Percentiles rank a stretch among this genome's conserved stretches.
Evolutionary conservation across 306 rosid species (phyloP).

Genomic region (Macrotyloma uniflorum): DNA sequence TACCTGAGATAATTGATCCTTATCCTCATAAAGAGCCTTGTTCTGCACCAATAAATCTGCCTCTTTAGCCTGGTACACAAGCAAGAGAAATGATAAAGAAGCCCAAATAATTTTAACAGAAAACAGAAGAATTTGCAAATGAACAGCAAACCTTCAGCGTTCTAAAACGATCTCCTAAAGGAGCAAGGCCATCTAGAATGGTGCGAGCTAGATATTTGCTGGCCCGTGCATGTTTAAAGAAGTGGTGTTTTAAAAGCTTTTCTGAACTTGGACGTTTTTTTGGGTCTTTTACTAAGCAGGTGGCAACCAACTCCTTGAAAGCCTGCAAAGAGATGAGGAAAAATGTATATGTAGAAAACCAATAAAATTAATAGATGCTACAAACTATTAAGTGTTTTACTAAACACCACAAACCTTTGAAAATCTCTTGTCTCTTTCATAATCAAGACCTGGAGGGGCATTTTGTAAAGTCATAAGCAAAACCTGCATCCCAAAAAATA

Average conservation of each 20-base stretch:
- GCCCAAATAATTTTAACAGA: conserved; percentile 18
- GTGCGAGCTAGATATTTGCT: conserved; percentile 65
- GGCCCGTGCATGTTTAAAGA: conserved; percentile 80
- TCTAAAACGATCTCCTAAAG: conserved; percentile 90
- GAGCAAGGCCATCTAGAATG: conserved; percentile 81
- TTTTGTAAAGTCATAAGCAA: conserved; percentile 95
- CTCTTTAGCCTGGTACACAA: conserved; percentile 72
- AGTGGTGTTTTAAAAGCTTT: conserved; percentile 88
- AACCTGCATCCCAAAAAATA: conserved; percentile 66
- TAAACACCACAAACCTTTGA: conserved; percentile 77
- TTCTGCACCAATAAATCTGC: conserved; percentile 89
- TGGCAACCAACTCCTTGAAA: conserved; percentile 88
- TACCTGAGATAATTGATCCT: conserved; percentile 92
- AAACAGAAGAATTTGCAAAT: conserved; percentile 31
- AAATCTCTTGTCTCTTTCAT: conserved; percentile 94
- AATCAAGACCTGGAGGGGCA: conserved; percentile 99
- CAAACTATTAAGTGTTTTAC: conserved; percentile 27
- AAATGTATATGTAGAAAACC: conserved; percentile 38
- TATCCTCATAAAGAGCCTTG: conserved; percentile 83
- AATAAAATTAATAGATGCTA: conserved; percentile 18
- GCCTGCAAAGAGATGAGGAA: conserved; percentile 60
- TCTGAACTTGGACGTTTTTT: conserved; percentile 95
- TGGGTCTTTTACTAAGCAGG: conserved; percentile 98
- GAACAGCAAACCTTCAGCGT: conserved; percentile 69
- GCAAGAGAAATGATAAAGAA: conserved; percentile 25